Evolutionary conservation across 2,329 filamentous ascomycete genomes (phyloP).

Genomic region (Epichloe gansuensis): DNA sequence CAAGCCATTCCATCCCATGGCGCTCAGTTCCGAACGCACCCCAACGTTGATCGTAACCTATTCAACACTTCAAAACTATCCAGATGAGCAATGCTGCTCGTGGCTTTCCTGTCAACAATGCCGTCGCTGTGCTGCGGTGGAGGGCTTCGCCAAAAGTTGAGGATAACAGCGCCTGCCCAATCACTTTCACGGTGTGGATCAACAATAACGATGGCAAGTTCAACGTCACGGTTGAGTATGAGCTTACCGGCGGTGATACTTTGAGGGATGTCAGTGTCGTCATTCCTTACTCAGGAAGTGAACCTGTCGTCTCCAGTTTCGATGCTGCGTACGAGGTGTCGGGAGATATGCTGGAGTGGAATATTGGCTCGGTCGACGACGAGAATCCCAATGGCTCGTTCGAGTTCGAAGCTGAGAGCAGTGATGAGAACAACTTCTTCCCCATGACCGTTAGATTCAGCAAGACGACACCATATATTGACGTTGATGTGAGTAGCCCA

Average conservation of each 20-base stretch:
- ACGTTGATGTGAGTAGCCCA: constrained; percentile 69
- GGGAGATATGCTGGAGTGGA: constrained; percentile 89
- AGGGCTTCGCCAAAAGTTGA: constrained; percentile 72
- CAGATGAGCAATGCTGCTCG: constrained; percentile 82
- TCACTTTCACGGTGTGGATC: constrained; percentile 96
- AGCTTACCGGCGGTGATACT: constrained; percentile 68
- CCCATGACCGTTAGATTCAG: constrained; percentile 88
- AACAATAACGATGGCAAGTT: constrained; percentile 77
- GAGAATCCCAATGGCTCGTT: constrained; percentile 77
- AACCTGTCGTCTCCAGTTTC: constrained; percentile 83
- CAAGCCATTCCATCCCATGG: constrained; percentile 65
- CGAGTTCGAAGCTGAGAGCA: constrained; percentile 84
- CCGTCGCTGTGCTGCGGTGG: constrained; percentile 89
- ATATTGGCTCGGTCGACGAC: constrained; percentile 73
- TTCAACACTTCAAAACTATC: constrained; percentile 73
- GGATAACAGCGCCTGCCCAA: constrained; percentile 69
- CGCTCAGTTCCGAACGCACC: constrained; percentile 88
- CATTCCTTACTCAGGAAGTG: constrained; percentile 75
- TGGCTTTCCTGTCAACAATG: constrained; percentile 89
- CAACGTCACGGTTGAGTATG: constrained; percentile 91
- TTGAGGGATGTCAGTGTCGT: constrained; percentile 76
- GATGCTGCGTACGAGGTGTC: constrained; percentile 91
- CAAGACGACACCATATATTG: constrained; percentile 75
- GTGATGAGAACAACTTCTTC: constrained; percentile 92
- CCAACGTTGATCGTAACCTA: constrained; percentile 82